These are phyloP conservation scores for Malbranchea zuffiana DNA, from an alignment of 2,329 filamentous ascomycete genomes.

Conservation along the genomic window DNA sequence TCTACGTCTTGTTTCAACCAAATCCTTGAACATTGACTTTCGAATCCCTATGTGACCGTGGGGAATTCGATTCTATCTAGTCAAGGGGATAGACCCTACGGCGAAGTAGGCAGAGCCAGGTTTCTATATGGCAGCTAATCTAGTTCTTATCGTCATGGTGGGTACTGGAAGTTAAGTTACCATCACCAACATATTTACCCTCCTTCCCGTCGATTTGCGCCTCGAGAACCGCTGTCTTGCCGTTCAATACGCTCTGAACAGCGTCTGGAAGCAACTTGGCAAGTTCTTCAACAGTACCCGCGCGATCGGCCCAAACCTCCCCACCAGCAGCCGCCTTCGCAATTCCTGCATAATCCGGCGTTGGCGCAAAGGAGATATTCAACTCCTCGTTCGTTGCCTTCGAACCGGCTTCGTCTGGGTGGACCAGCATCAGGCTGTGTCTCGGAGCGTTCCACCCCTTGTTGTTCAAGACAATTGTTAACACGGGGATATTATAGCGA, in stretches of 20 bases:
- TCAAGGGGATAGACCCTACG: too few species aligned
- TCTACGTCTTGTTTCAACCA: background rate
- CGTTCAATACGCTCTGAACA: slow-evolving; percentile 46
- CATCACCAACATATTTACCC: slow-evolving; percentile 41
- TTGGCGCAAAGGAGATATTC: slow-evolving; percentile 56
- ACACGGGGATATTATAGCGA: slow-evolving; percentile 53
- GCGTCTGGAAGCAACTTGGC: slow-evolving; percentile 46
- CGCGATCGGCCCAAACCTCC: slow-evolving; percentile 50
- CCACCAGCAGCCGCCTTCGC: slow-evolving; percentile 55
- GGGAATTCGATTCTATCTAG: too few species aligned
- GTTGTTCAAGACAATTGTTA: slow-evolving; percentile 60
- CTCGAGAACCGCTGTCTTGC: slow-evolving; percentile 52
- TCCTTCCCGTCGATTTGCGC: slow-evolving; percentile 46
- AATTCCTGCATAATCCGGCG: slow-evolving; percentile 57
- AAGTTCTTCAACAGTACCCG: slow-evolving; percentile 47
- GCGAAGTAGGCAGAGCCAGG: too few species aligned
- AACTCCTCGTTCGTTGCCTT: slow-evolving; percentile 53
- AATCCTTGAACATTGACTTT: too few species aligned
- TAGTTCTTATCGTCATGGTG: too few species aligned
- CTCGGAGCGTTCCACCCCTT: slow-evolving; percentile 60
- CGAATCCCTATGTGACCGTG: too few species aligned
- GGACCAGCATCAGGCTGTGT: slow-evolving; percentile 51
- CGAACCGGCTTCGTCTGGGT: slow-evolving; percentile 52
- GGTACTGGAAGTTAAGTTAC: too few species aligned
- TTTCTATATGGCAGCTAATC: too few species aligned